Percentiles rank a stretch among this genome's conserved stretches.
Evolutionary conservation across 2,329 filamentous ascomycete genomes (phyloP).

Genomic region (Aspergillus neoniger): DNA sequence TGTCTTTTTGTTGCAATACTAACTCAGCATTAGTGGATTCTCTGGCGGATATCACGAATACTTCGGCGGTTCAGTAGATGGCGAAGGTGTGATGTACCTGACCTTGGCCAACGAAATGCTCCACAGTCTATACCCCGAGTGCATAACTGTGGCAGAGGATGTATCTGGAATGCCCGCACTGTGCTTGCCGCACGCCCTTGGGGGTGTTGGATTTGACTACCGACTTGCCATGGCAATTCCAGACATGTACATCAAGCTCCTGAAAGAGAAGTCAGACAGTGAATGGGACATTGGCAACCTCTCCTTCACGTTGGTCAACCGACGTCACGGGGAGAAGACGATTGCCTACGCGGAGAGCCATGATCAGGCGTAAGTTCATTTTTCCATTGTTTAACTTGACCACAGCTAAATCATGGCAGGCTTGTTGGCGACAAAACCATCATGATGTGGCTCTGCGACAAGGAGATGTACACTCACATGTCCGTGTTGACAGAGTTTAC

Average conservation of each 20-base stretch:
- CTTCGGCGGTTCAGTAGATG: slow-evolving; percentile 84
- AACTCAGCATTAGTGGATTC: slow-evolving; percentile 67
- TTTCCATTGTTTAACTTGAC: background rate
- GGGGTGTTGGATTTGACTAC: slow-evolving; percentile 96
- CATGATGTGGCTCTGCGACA: slow-evolving; percentile 98
- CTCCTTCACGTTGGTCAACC: slow-evolving; percentile 84
- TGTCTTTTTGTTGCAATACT: background rate
- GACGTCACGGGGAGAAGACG: slow-evolving; percentile 94
- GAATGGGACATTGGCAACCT: slow-evolving; percentile 90
- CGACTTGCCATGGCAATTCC: slow-evolving; percentile 96
- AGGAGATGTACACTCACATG: slow-evolving; percentile 98
- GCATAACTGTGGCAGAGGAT: slow-evolving; percentile 92
- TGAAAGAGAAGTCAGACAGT: slow-evolving; percentile 89
- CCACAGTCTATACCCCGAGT: slow-evolving; percentile 81
- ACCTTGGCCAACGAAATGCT: slow-evolving; percentile 97
- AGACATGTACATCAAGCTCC: slow-evolving; percentile 98
- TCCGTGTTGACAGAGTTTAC: slow-evolving; percentile 81
- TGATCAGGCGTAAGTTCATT: slow-evolving; percentile 80
- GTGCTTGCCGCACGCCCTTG: slow-evolving; percentile 79
- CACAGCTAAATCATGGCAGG: slow-evolving; percentile 48
- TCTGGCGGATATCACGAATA: slow-evolving; percentile 98
- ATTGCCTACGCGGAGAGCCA: slow-evolving; percentile 98
- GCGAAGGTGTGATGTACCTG: slow-evolving; percentile 91
- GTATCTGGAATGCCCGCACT: slow-evolving; percentile 99
- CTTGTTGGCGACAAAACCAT: slow-evolving; percentile 95